Evolutionary conservation across 345 rosid species (phyloP), one percentile per base, ranked within the genome.

Genomic region (Hibiscus trionum): DNA sequence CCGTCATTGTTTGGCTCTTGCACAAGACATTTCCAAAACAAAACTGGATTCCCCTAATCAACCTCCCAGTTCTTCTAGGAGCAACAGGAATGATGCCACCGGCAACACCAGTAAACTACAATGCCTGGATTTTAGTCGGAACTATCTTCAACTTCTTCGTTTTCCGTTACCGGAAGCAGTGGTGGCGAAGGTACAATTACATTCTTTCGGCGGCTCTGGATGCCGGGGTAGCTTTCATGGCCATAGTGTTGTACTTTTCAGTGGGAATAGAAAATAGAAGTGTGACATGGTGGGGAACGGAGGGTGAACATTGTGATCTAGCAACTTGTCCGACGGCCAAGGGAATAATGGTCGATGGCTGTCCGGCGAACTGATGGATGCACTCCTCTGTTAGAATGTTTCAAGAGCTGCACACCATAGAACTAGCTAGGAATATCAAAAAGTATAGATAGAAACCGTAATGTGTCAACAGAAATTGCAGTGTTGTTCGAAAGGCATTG

Each of bases 151-250:
- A 93, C 79, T 91, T 93, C 71, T 90, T 91, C 73, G 42, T 90
- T 68, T 91, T 88, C 82, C 80, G 88, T 66, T 93, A 90, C 75
- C 71, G 83, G 26, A 91, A 90, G 86, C 78, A 73, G 65, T 88
- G 97, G 97, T 91, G 96, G 98, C 90, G 90, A 77, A 86, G 96
- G 81, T 88, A 93, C 81, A 88, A 90, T 58, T 93, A 90, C 61
- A 80, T 88, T 70, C 93, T 93, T 12, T 93, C 96, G 29, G 97
- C 93, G 31, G 94, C 94, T 1, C 72, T 93, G 53, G 97, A 89
- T 46, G 98, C 96, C 0, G 94, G 98, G 70, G 91, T 89, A 64
- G 94, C 93, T 52, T 91, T 88, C 86, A 91, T 93, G 96, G 90
- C 91, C 19, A 87, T 91, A 68, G 73, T 88, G 39, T 72, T 91